Base-by-base conservation (phyloP, 352 stramenopile genomes). In the Globisporangium radiosum region DNA sequence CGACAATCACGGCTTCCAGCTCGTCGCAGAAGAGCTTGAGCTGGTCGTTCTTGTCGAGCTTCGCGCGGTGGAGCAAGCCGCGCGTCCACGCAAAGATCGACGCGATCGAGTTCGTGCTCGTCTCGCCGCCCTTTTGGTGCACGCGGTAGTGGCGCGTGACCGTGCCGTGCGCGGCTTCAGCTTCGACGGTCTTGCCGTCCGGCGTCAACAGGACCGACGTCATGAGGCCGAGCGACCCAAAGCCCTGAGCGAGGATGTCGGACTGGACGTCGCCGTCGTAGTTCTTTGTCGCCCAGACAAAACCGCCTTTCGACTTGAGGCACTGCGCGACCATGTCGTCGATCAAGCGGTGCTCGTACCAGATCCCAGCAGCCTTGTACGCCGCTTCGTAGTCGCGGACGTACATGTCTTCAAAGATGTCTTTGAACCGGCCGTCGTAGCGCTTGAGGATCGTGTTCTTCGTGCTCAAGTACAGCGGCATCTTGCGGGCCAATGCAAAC, bases 381-480 rank as follows among this genome's bases (percentile, higher is more conserved):
- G 81, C 69, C 56, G 71, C 66, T 62, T 91, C 72, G 69, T 88
- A 95, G 39, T 90, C 76, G n/a, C 59, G 63, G 52, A 85, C 70
- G 73, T 96, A 96, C 73, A 95, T 82, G 10, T 72, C 67, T 63
- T 92, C 76, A 70, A 96, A 96, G 65, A 96, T 92, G 70, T 95
- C 85, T 69, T 93, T 92, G 66, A 94, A 94, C 55, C 78, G 78
- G 54, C 85, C 85, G 50, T 94, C 85, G 71, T 94, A 94, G 47
- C 71, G 69, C 72, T 96, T 96, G 17, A 96, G 72, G 65, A 96
- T 96, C 47, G 87, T 96, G 80, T 96, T 96, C 75, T 96, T 96
- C 44, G 87, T 96, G 69, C 70, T 88, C 69, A 96, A 69, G 67
- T 95, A 96, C 57, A 95, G 68, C 36, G 78, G 74, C 73, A 81